These are phyloP conservation scores for Epichloe brachyelytri DNA, from an alignment of 2,329 filamentous ascomycete genomes.

Conservation along the genomic window DNA sequence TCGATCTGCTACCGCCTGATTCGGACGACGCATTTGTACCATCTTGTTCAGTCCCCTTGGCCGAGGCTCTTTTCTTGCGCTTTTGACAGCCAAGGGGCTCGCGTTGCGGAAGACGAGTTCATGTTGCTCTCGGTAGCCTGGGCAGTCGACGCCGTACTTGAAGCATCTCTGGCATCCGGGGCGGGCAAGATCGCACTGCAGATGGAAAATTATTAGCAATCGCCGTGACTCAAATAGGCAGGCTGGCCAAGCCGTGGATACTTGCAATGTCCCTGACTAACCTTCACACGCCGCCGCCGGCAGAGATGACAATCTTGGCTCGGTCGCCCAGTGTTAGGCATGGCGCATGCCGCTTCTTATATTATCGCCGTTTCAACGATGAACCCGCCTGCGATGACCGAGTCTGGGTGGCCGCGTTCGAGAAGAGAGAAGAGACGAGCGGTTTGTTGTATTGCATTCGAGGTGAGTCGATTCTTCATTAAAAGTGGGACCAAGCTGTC, in stretches of 20 bases:
- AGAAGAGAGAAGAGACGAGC: neutral
- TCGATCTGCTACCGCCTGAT: neutral
- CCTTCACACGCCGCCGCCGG: conserved; percentile 27
- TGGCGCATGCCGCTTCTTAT: conserved; percentile 7
- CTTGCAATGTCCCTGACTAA: conserved; percentile 10
- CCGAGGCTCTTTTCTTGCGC: conserved; percentile 16
- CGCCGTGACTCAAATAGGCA: too few species aligned
- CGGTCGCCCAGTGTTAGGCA: conserved; percentile 29
- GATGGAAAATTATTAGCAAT: too few species aligned
- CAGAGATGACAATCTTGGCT: conserved; percentile 29
- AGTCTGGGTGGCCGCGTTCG: neutral
- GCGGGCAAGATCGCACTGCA: conserved; percentile 27
- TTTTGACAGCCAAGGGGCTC: conserved; percentile 16
- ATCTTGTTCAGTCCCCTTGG: neutral
- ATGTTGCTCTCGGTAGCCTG: conserved; percentile 26
- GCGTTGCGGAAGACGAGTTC: conserved; percentile 27
- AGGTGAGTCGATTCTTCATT: neutral
- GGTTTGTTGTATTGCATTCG: neutral
- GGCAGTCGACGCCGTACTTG: conserved; percentile 27
- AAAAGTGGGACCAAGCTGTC: too few species aligned
- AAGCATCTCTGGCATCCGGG: conserved; percentile 26
- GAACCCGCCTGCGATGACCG: neutral
- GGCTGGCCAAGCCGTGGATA: neutral
- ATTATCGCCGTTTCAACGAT: neutral
- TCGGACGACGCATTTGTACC: neutral